Evolutionary conservation across 2,329 filamentous ascomycete genomes (phyloP).

Genomic region (Neonectria coccinea): DNA sequence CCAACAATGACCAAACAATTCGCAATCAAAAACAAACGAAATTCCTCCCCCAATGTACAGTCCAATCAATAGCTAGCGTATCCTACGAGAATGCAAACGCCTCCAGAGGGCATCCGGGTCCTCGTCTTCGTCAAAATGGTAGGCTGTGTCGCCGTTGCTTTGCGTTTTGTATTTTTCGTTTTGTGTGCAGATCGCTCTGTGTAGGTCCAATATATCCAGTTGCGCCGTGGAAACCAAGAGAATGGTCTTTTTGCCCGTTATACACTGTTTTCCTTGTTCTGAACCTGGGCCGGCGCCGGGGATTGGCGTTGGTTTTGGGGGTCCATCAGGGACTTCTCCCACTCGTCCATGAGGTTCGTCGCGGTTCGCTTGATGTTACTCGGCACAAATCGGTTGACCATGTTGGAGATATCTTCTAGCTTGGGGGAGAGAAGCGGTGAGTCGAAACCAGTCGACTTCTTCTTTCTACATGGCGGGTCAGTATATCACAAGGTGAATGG

Average conservation of each 20-base stretch:
- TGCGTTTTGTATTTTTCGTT: constrained; percentile 28
- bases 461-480: constrained; percentile 46
- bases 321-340: constrained; percentile 73
- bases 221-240: constrained; percentile 27
- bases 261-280: constrained; percentile 50
- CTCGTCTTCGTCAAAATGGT: constrained; percentile 38
- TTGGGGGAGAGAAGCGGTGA: constrained; percentile 54
- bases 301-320: constrained; percentile 43
- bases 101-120: constrained; percentile 27
- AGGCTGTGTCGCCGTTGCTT: constrained; percentile 39
- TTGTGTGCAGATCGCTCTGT: constrained; percentile 34
- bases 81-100: constrained; percentile 31
- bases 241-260: constrained; percentile 29
- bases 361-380: constrained; percentile 84
- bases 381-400: constrained; percentile 78
- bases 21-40: constrained; percentile 28
- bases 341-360: constrained; percentile 89
- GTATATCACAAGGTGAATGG: constrained; percentile 1
- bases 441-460: constrained; percentile 48
- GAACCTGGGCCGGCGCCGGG: constrained; percentile 35
- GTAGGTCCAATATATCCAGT: constrained; percentile 38
- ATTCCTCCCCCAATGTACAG: constrained; percentile 27
- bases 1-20: constrained; percentile 21
- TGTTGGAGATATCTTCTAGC: constrained; percentile 70
- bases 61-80: constrained; percentile 32